phyloP scores from a whole-genome alignment of 148 eudicot genomes.

The Spergularia marina region DNA sequence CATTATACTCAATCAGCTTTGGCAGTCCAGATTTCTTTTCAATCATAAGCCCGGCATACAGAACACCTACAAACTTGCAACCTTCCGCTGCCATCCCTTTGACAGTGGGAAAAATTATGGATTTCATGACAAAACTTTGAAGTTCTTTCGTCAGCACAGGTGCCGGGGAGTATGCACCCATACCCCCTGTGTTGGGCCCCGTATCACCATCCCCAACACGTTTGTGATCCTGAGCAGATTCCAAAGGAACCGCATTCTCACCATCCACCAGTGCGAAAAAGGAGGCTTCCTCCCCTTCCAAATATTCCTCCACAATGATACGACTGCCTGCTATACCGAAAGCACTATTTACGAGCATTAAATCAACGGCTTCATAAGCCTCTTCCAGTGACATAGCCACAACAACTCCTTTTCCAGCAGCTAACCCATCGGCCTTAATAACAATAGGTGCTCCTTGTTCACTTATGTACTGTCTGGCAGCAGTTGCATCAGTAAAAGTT shows the following conservation, averaged over 20 bases:
- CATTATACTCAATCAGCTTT: constrained; percentile 86
- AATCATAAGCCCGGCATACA: constrained; percentile 94
- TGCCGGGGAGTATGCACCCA: constrained; percentile 98
- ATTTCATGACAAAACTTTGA: constrained; percentile 65
- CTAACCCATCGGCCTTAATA: constrained; percentile 87
- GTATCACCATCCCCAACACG: constrained; percentile 90
- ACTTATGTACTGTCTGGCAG: constrained; percentile 76
- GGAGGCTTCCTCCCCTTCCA: constrained; percentile 95
- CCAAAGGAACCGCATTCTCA: constrained; percentile 77
- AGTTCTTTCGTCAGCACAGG: constrained; percentile 85
- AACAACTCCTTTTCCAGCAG: constrained; percentile 95
- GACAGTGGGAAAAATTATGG: constrained; percentile 80
- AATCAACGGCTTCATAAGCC: constrained; percentile 85
- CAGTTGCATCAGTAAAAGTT: constrained; percentile 69
- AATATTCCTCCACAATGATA: constrained; percentile 75
- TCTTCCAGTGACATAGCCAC: constrained; percentile 81
- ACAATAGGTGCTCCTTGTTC: constrained; percentile 91
- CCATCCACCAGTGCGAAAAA: constrained; percentile 96
- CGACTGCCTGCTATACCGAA: constrained; percentile 85
- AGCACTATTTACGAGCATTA: constrained; percentile 66
- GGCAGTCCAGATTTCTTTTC: constrained; percentile 93
- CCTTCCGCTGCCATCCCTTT: constrained; percentile 89
- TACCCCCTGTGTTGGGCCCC: constrained; percentile 96
- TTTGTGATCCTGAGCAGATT: constrained; percentile 98
- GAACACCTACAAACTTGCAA: constrained; percentile 90